These are phyloP conservation scores for Penicillium glabrum DNA, from an alignment of 2,329 filamentous ascomycete genomes.

Conservation along the genomic window DNA sequence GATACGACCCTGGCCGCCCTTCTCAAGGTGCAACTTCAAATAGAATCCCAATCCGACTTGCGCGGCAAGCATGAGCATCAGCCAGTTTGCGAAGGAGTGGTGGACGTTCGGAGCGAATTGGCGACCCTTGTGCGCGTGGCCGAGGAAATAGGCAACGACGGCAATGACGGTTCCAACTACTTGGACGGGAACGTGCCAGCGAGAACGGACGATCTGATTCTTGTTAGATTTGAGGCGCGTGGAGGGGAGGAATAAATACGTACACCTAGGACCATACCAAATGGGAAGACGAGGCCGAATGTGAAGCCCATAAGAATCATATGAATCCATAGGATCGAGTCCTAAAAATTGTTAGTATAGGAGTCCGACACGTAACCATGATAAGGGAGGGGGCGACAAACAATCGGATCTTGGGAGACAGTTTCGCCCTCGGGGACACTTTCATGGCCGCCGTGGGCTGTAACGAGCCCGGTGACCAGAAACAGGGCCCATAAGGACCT, in stretches of 20 bases:
- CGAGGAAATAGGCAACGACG: slow-evolving; percentile 83
- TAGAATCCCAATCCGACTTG: slow-evolving; percentile 84
- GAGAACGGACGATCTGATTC: slow-evolving; percentile 74
- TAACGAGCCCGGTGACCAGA: slow-evolving; percentile 27
- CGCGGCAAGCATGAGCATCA: slow-evolving; percentile 75
- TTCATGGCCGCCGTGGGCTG: slow-evolving; percentile 56
- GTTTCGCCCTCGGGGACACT: slow-evolving; percentile 67
- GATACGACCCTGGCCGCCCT: slow-evolving; percentile 76
- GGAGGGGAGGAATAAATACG: slow-evolving; percentile 29
- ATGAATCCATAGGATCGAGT: slow-evolving; percentile 87
- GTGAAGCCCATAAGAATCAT: slow-evolving; percentile 84
- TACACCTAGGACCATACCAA: slow-evolving; percentile 94
- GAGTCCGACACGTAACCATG: neutral
- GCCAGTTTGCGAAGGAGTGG: slow-evolving; percentile 71
- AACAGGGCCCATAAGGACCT: slow-evolving; percentile 26
- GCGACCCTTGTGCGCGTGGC: slow-evolving; percentile 85
- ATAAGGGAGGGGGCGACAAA: slow-evolving; percentile 46
- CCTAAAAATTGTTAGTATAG: slow-evolving; percentile 43
- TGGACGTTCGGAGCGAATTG: slow-evolving; percentile 83
- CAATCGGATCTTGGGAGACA: slow-evolving; percentile 71
- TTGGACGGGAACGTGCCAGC: slow-evolving; percentile 93
- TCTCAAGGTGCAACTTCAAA: slow-evolving; percentile 83
- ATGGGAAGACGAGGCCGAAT: slow-evolving; percentile 89
- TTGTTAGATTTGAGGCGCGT: neutral
- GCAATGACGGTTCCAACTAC: slow-evolving; percentile 71